Conservation (phyloP, 805 yeast species). For the Saccharomyces paradoxus region DNA sequence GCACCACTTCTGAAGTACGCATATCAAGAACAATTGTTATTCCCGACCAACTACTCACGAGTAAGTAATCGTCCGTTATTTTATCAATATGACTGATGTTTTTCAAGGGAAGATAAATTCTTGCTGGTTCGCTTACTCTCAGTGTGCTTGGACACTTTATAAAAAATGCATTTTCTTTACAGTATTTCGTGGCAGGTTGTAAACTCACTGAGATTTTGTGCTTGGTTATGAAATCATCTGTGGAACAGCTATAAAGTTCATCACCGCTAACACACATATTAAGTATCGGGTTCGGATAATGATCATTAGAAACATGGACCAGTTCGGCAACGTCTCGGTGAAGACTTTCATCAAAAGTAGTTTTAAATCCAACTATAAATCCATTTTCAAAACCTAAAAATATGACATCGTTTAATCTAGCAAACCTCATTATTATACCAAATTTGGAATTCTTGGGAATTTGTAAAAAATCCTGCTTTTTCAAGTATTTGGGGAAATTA, state of each 20-base stretch:
- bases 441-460: conserved; percentile 15
- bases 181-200: neutral
- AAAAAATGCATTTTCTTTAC: neutral
- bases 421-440: conserved; percentile 27
- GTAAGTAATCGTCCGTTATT: conserved; percentile 2
- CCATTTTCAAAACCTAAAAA: conserved; percentile 28
- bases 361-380: conserved; percentile 20
- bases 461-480: conserved; percentile 1
- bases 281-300: conserved; percentile 27
- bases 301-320: conserved; percentile 18
- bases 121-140: neutral
- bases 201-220: conserved; percentile 3
- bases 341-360: neutral
- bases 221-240: conserved; percentile 10
- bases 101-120: conserved; percentile 2
- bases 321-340: conserved; percentile 7
- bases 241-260: conserved; percentile 18
- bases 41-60: conserved; percentile 22
- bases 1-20: neutral
- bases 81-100: conserved; percentile 13
- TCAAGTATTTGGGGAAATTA: conserved; percentile 12
- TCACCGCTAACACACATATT: conserved; percentile 7
- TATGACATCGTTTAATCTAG: conserved; percentile 7
- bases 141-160: neutral
- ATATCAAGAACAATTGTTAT: conserved; percentile 9